Conservation (phyloP, 345 rosid genomes). For the Hibiscus tridactylites region DNA sequence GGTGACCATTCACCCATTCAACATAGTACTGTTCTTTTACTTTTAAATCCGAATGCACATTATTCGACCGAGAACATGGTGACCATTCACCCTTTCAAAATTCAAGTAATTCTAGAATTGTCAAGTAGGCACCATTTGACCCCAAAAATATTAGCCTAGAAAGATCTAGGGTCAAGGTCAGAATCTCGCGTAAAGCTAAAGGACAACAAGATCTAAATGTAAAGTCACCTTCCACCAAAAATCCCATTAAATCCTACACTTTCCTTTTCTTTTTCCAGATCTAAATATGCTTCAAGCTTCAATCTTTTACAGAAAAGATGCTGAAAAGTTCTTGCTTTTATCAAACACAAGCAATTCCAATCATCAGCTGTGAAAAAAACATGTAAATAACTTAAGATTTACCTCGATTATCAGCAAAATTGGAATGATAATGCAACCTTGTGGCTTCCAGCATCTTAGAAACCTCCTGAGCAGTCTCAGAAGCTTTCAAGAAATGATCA, state of each 20-base stretch:
- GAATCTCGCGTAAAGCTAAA: slow-evolving; percentile 21
- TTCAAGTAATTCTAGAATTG: slow-evolving; percentile 9
- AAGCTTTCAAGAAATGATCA: slow-evolving; percentile 78
- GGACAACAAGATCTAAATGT: slow-evolving; percentile 17
- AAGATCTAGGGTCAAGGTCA: slow-evolving; percentile 21
- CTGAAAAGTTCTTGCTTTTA: background rate
- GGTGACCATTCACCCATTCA: too few species aligned
- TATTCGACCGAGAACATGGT: background rate
- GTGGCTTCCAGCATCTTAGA: slow-evolving; percentile 87
- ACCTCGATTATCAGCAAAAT: slow-evolving; percentile 90
- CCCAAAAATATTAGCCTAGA: background rate
- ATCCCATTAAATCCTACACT: background rate
- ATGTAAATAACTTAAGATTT: slow-evolving; percentile 4
- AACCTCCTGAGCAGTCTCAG: slow-evolving; percentile 79
- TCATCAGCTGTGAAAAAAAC: background rate
- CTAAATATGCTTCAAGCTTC: slow-evolving; percentile 12
- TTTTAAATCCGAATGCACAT: background rate
- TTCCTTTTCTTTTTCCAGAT: slow-evolving; percentile 10
- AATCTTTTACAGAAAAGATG: background rate
- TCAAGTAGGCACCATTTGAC: slow-evolving; percentile 1
- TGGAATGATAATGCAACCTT: slow-evolving; percentile 86
- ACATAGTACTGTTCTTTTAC: background rate
- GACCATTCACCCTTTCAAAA: background rate
- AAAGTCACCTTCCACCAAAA: slow-evolving; percentile 22
- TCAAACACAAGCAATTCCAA: background rate